These are phyloP conservation scores for Persicaria maculosa DNA, from an alignment of 148 eudicot species.

Conservation along the genomic window DNA sequence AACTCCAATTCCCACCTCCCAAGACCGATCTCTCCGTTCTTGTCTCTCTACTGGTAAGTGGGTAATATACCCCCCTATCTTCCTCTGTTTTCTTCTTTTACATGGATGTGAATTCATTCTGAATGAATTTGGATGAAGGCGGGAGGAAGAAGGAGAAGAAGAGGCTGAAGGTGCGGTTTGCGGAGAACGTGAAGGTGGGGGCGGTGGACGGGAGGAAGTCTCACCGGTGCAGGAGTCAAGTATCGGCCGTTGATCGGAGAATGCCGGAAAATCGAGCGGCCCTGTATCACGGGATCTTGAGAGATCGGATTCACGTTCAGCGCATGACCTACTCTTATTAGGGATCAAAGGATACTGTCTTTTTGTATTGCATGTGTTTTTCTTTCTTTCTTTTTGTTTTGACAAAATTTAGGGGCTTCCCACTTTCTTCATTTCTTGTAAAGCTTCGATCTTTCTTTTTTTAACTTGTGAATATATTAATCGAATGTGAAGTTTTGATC, in stretches of 20 bases:
- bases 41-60: conserved; percentile 44
- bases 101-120: not conserved
- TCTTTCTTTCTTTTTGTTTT: too few relatives aligned
- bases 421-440: too few relatives aligned
- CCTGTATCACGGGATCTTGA: conserved; percentile 49
- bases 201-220: conserved; percentile 19
- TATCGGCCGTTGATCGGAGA: conserved; percentile 2
- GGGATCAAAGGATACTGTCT: not conserved
- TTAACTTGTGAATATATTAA: too few relatives aligned
- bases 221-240: conserved; percentile 16
- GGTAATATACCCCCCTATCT: not conserved
- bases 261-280: conserved; percentile 58
- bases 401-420: too few relatives aligned
- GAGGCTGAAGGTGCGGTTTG: conserved; percentile 60
- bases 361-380: not conserved
- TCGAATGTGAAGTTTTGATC: too few relatives aligned
- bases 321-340: conserved; percentile 30
- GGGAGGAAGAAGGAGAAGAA: conserved; percentile 30
- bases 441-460: too few relatives aligned
- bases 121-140: not conserved
- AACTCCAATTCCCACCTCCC: conserved; percentile 10
- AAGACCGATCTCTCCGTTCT: conserved; percentile 28
- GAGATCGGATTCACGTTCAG: conserved; percentile 35
- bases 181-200: conserved; percentile 40
- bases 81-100: not conserved